Conservation (phyloP, 1,284 basidiomycete species). For the Schizophyllum amplum region DNA sequence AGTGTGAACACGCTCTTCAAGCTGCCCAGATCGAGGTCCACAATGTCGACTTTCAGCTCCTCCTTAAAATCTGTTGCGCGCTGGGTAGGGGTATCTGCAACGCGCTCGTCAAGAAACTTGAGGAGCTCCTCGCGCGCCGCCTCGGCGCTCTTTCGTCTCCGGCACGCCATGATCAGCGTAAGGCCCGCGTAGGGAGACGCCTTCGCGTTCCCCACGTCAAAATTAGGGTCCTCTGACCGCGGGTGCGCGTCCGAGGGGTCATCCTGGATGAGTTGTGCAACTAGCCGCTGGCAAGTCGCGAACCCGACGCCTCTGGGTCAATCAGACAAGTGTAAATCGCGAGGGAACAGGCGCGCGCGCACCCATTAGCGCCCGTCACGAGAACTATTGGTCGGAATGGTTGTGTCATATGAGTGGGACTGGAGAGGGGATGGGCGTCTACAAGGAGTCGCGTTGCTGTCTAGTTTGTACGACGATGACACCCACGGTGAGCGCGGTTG, state of each 20-base stretch:
- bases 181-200: conserved; percentile 38
- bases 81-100: conserved; percentile 26
- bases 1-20: conserved; percentile 61
- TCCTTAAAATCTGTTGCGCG: conserved; percentile 36
- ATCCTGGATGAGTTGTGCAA: conserved; percentile 55
- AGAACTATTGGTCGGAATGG: conserved; percentile 23
- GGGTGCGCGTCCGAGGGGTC: conserved; percentile 43
- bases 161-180: conserved; percentile 81
- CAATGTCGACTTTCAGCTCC: conserved; percentile 55
- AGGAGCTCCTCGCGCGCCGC: conserved; percentile 50
- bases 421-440: too few species aligned
- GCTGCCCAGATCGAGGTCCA: conserved; percentile 59
- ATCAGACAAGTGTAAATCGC: conserved; percentile 8
- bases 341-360: conserved; percentile 11
- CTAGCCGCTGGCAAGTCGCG: conserved; percentile 76
- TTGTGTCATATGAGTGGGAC: too few species aligned
- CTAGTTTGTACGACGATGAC: too few species aligned
- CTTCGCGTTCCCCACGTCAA: conserved; percentile 10
- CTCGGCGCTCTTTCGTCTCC: conserved; percentile 58
- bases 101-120: conserved; percentile 44
- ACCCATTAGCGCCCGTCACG: conserved; percentile 41
- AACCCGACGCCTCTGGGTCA: conserved; percentile 71
- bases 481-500: too few species aligned
- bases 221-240: conserved; percentile 16
- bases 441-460: too few species aligned